Base-by-base conservation (phyloP, 208 protist species). In the Crithidia acanthocephali region DNA sequence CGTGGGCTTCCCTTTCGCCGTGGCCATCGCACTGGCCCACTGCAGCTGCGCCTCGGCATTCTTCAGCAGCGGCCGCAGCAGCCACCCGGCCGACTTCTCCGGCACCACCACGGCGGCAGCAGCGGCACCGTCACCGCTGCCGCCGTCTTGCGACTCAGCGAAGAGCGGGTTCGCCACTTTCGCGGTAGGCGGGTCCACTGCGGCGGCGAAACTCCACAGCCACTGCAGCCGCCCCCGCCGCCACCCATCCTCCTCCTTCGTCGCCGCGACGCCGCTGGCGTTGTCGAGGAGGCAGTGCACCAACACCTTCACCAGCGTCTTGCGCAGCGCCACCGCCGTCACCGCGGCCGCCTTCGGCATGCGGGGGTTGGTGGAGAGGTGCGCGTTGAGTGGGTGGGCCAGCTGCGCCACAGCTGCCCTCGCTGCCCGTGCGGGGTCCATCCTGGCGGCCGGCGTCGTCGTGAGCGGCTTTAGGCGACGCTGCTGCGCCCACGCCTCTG, bases 251-350 rank as follows among this genome's bases (percentile, higher is more conserved):
- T 85, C 84, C 27, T 69, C 79, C 32, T 59, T 58, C 44, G 60
- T 57, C 11, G 11, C 22, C 30, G 71, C 59, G 25, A 72, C 37
- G 8, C 79, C 72, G 44, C 66, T 80, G 16, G 82, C 81, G 59
- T 81, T 85, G 75, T 85, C 74, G 48, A 94, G 60, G 7, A 92
- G 69, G 60, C 64, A 66, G 76, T 91, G 84, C 25, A 94, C 79
- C 8, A 90, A 48, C 16, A 82, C 76, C 62, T 92, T 92, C 6
- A 79, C 79, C 2, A 94, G 18, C 4, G 69, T 30, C 60, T 83
- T 86, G 10, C 72, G 62, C 18, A 82, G 64, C 11, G 85, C 67
- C 28, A 72, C 56, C 16, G 80, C 66, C 13, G 52, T 7, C n/a
- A 77, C 72, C 8, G 72, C 63, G 9, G 25, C 58, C 16, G 58